A percentile compares a stretch with the other conserved stretches of the same genome.
These are phyloP conservation scores for Acer campestre DNA, from an alignment of 345 rosid species.

Conservation along the genomic window DNA sequence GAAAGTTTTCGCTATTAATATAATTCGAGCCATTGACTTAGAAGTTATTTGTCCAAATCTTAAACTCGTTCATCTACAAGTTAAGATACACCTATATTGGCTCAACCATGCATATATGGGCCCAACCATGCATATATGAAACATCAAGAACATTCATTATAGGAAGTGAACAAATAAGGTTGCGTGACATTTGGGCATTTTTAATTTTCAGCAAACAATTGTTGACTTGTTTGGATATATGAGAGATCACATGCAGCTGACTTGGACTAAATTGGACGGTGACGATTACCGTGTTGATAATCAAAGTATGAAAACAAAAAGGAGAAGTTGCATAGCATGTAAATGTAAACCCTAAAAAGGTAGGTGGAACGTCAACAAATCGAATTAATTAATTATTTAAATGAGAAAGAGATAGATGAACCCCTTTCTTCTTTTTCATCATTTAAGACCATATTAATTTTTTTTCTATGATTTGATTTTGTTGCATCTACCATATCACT, in stretches of 20 bases:
- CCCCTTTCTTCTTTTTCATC: too few relatives aligned
- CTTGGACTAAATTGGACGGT: background rate
- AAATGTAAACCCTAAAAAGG: background rate
- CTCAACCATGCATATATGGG: too few relatives aligned
- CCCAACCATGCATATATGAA: background rate
- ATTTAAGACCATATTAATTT: too few relatives aligned
- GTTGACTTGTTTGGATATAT: slow-evolving; percentile 10
- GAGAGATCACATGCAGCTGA: background rate
- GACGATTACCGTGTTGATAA: background rate
- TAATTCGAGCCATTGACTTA: too few relatives aligned
- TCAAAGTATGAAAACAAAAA: background rate
- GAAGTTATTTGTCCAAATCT: too few relatives aligned
- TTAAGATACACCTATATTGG: too few relatives aligned
- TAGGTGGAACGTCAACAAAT: slow-evolving; percentile 15
- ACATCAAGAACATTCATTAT: background rate
- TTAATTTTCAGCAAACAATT: slow-evolving; percentile 3
- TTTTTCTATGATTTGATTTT: too few relatives aligned
- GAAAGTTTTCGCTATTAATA: too few relatives aligned
- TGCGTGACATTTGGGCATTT: background rate
- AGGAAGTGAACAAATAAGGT: background rate
- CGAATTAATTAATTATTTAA: too few relatives aligned
- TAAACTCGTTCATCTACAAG: too few relatives aligned
- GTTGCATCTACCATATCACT: too few relatives aligned
- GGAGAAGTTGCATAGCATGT: background rate
- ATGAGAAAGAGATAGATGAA: too few relatives aligned